These are phyloP conservation scores for Talaromyces sp. DNA, from an alignment of 2,329 filamentous ascomycete species.

Conservation along the genomic window DNA sequence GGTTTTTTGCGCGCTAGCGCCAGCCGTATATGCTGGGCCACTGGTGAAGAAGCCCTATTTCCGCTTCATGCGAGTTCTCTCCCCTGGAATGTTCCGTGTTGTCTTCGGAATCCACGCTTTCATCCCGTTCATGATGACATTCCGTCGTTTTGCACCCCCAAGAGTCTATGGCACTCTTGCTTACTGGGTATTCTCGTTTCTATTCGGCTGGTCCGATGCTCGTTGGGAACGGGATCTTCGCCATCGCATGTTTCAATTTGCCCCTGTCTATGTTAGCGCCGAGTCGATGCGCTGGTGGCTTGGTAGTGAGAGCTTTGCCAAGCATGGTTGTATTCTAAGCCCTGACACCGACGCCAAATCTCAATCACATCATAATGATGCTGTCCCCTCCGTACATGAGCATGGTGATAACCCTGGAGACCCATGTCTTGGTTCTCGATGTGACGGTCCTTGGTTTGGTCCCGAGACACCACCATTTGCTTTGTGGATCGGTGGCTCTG, in stretches of 20 bases:
- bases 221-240: conserved; percentile 82
- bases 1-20: conserved; percentile 88
- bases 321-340: conserved; percentile 82
- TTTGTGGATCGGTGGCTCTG: conserved; percentile 81
- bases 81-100: conserved; percentile 72
- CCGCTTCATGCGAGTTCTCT: conserved; percentile 84
- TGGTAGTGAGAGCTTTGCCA: conserved; percentile 80
- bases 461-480: conserved; percentile 78
- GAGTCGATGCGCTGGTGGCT: conserved; percentile 97
- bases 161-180: conserved; percentile 77
- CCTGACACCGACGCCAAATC: conserved; percentile 66
- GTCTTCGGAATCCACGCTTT: conserved; percentile 93
- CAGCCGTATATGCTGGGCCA: conserved; percentile 85
- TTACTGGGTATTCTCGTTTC: conserved; percentile 84
- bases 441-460: conserved; percentile 76
- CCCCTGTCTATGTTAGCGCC: conserved; percentile 84
- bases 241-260: conserved; percentile 86
- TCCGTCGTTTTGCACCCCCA: conserved; percentile 69
- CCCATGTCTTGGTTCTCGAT: conserved; percentile 18
- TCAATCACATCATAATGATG: conserved; percentile 22
- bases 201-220: conserved; percentile 84
- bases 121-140: conserved; percentile 89
- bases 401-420: conserved; percentile 21
- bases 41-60: conserved; percentile 86
- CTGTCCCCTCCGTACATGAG: conserved; percentile 1